phyloP scores from a whole-genome alignment of 2,329 filamentous ascomycete genomes.

The Penicillium sp. region DNA sequence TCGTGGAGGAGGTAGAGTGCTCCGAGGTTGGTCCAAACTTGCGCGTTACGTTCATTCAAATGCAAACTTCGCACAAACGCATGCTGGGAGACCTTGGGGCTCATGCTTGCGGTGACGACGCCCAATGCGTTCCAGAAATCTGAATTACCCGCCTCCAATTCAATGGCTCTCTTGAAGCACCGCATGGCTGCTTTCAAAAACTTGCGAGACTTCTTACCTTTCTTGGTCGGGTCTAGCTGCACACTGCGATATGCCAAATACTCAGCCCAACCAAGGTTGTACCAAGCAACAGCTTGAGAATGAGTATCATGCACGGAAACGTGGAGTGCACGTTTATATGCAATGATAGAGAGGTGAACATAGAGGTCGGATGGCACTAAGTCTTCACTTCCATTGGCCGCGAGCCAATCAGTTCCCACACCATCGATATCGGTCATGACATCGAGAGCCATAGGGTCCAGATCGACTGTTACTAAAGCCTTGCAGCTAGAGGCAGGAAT shows the following conservation, averaged over 20 bases:
- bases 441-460: constrained; percentile 55
- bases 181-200: constrained; percentile 79
- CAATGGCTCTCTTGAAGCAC: constrained; percentile 94
- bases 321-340: constrained; percentile 81
- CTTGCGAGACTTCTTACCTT: constrained; percentile 55
- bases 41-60: constrained; percentile 81
- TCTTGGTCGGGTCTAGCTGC: constrained; percentile 36
- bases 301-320: constrained; percentile 71
- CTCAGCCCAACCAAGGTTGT: constrained; percentile 94
- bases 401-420: constrained; percentile 46
- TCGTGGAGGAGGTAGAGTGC: constrained; percentile 80
- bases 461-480: constrained; percentile 56
- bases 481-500: constrained; percentile 61
- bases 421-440: constrained; percentile 69
- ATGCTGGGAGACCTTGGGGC: constrained; percentile 85
- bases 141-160: constrained; percentile 86
- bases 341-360: constrained; percentile 72
- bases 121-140: constrained; percentile 98
- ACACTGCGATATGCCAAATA: constrained; percentile 73
- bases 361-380: constrained; percentile 50
- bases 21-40: constrained; percentile 87
- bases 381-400: constrained; percentile 33
- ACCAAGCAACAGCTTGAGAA: constrained; percentile 93
- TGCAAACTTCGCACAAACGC: constrained; percentile 90
- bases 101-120: constrained; percentile 82